phyloP scores from a whole-genome alignment of 768 basidiomycete species.

The Lentinus tigrinus region DNA sequence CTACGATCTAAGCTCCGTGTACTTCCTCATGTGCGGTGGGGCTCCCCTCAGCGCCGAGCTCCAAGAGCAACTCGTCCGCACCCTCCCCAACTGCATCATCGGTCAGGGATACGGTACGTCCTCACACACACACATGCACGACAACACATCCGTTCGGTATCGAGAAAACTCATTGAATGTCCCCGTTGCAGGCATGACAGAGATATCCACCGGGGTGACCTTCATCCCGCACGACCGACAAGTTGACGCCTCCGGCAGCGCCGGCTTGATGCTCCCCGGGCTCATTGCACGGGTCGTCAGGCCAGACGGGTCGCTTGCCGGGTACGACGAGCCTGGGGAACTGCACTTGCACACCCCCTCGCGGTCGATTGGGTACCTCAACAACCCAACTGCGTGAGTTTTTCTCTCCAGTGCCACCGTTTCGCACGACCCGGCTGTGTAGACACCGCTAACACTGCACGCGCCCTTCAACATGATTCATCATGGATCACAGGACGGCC shows the following conservation, averaged over 20 bases:
- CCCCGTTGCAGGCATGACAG: constrained; percentile 60
- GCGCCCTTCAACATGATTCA: no score
- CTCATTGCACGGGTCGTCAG: constrained; percentile 54
- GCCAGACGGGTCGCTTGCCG: constrained; percentile 53
- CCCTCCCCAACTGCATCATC: constrained; percentile 49
- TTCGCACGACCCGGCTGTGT: no score
- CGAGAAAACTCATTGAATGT: no score
- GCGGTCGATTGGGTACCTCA: constrained; percentile 44
- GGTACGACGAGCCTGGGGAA: constrained; percentile 60
- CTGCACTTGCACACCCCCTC: constrained; percentile 46
- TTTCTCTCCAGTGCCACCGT: no score
- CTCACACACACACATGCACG: background rate
- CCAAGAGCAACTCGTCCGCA: constrained; percentile 41
- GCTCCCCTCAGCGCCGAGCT: constrained; percentile 36
- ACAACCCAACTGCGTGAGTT: constrained; percentile 61
- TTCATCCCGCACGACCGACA: constrained; percentile 49
- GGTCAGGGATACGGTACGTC: constrained; percentile 57
- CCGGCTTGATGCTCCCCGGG: constrained; percentile 52
- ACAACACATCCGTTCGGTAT: no score
- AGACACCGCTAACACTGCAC: no score
- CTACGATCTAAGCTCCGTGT: constrained; percentile 31
- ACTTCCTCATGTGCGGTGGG: constrained; percentile 30
- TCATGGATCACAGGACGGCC: constrained; percentile 58
- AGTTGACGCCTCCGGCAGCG: constrained; percentile 53
- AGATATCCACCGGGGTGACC: constrained; percentile 51